phyloP scores from a whole-genome alignment of 495 filamentous ascomycete genomes.

The Apiosordaria backusii region DNA sequence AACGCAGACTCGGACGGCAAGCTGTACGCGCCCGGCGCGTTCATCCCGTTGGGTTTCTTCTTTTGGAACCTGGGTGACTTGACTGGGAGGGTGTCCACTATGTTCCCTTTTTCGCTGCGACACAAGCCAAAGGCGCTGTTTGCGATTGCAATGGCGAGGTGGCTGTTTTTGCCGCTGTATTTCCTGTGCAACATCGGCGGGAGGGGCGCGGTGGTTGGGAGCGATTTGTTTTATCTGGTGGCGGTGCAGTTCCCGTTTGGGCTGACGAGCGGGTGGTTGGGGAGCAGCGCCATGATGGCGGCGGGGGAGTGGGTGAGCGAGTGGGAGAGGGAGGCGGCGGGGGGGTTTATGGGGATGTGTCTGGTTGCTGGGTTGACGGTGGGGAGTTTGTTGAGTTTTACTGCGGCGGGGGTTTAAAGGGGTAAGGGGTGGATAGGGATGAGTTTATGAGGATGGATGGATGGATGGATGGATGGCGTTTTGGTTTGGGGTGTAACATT shows the following conservation, averaged over 20 bases:
- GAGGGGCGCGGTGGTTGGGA: constrained; percentile 62
- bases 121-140: constrained; percentile 63
- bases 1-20: constrained; percentile 42
- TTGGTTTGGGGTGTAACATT: background rate
- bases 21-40: constrained; percentile 68
- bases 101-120: constrained; percentile 57
- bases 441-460: no score
- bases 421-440: background rate
- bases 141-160: constrained; percentile 56
- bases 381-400: constrained; percentile 87
- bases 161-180: constrained; percentile 79
- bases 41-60: constrained; percentile 87
- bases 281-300: constrained; percentile 85
- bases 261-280: constrained; percentile 78
- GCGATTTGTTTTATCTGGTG: constrained; percentile 84
- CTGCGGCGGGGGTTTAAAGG: constrained; percentile 50
- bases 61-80: constrained; percentile 94
- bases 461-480: background rate
- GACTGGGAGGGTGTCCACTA: constrained; percentile 65
- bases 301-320: constrained; percentile 72
- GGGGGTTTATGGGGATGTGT: constrained; percentile 90
- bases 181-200: constrained; percentile 80
- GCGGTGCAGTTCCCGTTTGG: constrained; percentile 83
- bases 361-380: constrained; percentile 77
- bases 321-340: constrained; percentile 79